These are phyloP conservation scores for Pestalotiopsis sp. DNA, from an alignment of 2,329 filamentous ascomycete species.

Conservation along the genomic window DNA sequence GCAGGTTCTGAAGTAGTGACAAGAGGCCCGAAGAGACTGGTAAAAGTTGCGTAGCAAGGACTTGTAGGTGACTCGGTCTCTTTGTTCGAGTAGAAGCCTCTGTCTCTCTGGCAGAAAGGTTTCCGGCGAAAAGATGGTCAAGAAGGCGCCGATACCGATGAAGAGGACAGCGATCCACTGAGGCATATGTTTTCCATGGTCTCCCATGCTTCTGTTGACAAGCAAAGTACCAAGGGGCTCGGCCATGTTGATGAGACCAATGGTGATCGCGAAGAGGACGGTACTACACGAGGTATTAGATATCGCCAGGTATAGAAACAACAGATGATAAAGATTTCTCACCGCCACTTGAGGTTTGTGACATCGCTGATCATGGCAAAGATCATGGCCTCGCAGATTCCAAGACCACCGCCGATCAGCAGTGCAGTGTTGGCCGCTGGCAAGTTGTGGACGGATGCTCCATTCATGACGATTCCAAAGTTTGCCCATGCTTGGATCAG, in stretches of 20 bases:
- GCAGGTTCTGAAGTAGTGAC: not conserved
- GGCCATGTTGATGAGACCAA: not conserved
- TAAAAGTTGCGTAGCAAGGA: not conserved
- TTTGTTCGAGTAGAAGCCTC: not conserved
- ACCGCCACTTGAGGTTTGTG: constrained; percentile 10
- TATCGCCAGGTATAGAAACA: no score
- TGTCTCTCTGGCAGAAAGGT: not conserved
- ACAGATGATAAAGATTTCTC: not conserved
- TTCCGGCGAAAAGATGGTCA: no score
- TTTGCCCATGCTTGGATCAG: not conserved
- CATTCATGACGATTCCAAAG: not conserved
- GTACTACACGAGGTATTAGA: not conserved
- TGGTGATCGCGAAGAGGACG: constrained; percentile 10
- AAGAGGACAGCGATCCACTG: no score
- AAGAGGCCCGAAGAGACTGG: constrained; percentile 2
- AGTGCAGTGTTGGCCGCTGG: not conserved
- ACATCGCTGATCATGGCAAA: constrained; percentile 13
- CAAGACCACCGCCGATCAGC: constrained; percentile 12
- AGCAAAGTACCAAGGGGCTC: not conserved
- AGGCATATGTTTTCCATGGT: no score
- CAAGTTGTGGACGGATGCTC: constrained; percentile 5
- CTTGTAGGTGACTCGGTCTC: not conserved
- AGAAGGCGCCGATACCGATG: no score
- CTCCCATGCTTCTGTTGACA: not conserved
- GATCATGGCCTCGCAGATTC: constrained; percentile 13